Evolutionary conservation across 202 grass and related monocot genomes (phyloP).

Genomic region (Elaeis oleifera): DNA sequence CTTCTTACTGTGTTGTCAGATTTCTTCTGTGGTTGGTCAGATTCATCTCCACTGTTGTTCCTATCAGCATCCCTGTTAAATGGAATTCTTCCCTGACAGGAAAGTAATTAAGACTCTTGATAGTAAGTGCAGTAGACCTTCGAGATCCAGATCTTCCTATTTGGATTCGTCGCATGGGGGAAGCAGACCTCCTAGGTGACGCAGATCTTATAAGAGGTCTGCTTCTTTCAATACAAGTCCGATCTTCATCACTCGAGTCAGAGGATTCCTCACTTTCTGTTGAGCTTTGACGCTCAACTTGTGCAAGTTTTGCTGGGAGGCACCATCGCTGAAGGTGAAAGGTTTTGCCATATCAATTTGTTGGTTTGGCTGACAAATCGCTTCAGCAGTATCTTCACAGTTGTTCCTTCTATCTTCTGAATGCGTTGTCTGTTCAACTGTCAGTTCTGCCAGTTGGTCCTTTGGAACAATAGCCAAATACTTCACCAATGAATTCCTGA

Average conservation of each 20-base stretch:
- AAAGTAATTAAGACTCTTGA: constrained; percentile 92
- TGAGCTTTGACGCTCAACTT: constrained; percentile 82
- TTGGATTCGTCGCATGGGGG: constrained; percentile 94
- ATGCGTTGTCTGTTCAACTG: constrained; percentile 7
- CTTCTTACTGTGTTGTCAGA: constrained; percentile 66
- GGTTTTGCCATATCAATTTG: constrained; percentile 29
- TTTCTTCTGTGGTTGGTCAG: constrained; percentile 63
- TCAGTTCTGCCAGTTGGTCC: constrained; percentile 21
- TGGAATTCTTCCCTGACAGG: constrained; percentile 67
- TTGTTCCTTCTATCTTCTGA: constrained; percentile 25
- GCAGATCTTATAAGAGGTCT: constrained; percentile 66
- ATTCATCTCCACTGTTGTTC: constrained; percentile 41
- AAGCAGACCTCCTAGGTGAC: constrained; percentile 95
- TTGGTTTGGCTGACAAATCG: constrained; percentile 12
- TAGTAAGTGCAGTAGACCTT: constrained; percentile 74
- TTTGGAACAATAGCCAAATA: constrained; percentile 42
- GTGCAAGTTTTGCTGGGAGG: constrained; percentile 92
- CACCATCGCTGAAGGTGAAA: constrained; percentile 32
- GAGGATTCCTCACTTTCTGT: constrained; percentile 55
- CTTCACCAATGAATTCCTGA: constrained; percentile 46
- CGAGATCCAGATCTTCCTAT: constrained; percentile 96
- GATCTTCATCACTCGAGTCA: constrained; percentile 54
- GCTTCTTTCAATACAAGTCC: constrained; percentile 75
- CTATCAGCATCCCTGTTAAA: constrained; percentile 68
- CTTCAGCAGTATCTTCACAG: constrained; percentile 19